A percentile compares a stretch with the other conserved stretches of the same genome.
Conservation (phyloP, 805 yeast genomes). For the Saturnispora sekii region DNA sequence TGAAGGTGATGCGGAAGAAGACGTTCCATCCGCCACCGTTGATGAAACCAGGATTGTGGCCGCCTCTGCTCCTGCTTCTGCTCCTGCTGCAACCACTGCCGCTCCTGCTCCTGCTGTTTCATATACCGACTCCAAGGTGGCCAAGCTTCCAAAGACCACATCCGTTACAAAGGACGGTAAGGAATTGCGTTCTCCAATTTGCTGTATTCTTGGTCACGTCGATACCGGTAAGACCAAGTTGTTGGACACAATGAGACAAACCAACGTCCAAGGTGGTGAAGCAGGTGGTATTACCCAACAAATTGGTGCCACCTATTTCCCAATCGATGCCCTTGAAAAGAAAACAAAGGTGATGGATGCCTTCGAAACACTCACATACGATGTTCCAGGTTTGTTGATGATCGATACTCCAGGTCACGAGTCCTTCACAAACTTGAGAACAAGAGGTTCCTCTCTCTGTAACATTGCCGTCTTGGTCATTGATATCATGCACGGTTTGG, state of each 20-base stretch:
- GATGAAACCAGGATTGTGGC: constrained; percentile 13
- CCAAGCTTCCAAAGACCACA: constrained; percentile 14
- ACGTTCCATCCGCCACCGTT: constrained; percentile 19
- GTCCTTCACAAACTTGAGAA: constrained; percentile 92
- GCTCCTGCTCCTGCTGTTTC: constrained; percentile 17
- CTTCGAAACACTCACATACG: constrained; percentile 75
- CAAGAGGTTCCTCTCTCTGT: constrained; percentile 98
- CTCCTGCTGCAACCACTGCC: constrained; percentile 20
- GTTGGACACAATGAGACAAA: constrained; percentile 94
- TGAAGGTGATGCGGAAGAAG: constrained; percentile 23
- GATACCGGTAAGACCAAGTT: constrained; percentile 99
- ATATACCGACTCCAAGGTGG: background rate
- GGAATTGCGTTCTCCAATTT: constrained; percentile 94
- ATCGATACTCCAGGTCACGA: constrained; percentile 99
- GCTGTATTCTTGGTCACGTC: constrained; percentile 98
- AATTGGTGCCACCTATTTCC: constrained; percentile 99
- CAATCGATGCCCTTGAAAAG: constrained; percentile 83
- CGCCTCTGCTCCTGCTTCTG: constrained; percentile 23
- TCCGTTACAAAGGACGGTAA: constrained; percentile 15
- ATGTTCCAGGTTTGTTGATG: constrained; percentile 93
- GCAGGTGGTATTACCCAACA: constrained; percentile 99
- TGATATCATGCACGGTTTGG: constrained; percentile 98
- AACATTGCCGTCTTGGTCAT: constrained; percentile 97
- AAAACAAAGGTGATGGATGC: constrained; percentile 88
- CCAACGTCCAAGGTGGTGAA: constrained; percentile 99